Evolutionary conservation across 192 early-diverging fungal genomes (phyloP).

Genomic region (Spinellus fusiger): DNA sequence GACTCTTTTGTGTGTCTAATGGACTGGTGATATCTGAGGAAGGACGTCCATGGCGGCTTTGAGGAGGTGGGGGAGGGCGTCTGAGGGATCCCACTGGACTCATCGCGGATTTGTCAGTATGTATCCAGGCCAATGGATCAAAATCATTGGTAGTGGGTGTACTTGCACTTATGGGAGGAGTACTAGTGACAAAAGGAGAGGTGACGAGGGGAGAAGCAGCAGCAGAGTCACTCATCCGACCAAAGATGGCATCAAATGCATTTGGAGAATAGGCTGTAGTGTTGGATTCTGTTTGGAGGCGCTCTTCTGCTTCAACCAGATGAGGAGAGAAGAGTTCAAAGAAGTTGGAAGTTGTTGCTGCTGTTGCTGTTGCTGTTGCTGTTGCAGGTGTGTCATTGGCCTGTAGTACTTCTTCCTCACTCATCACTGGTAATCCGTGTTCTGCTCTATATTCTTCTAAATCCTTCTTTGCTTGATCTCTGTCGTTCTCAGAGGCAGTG

Average conservation of each 20-base stretch:
- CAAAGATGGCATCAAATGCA: slow-evolving; percentile 21
- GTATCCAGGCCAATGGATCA: neutral
- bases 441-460: slow-evolving; percentile 33
- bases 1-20: neutral
- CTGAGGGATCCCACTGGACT: neutral
- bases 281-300: neutral
- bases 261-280: neutral
- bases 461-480: slow-evolving; percentile 52
- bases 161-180: neutral
- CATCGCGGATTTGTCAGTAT: neutral
- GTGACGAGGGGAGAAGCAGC: neutral
- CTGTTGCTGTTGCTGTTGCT: slow-evolving; percentile 42
- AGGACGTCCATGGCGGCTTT: slow-evolving; percentile 3
- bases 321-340: slow-evolving; percentile 14
- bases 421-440: slow-evolving; percentile 23
- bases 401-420: slow-evolving; percentile 55
- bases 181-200: neutral
- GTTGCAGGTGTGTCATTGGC: slow-evolving; percentile 41
- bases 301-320: neutral
- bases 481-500: slow-evolving; percentile 51
- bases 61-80: slow-evolving; percentile 7
- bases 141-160: neutral
- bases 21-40: neutral
- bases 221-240: neutral
- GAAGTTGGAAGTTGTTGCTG: neutral